phyloP scores from a whole-genome alignment of 1,284 basidiomycete genomes.

The Cerioporus squamosus region DNA sequence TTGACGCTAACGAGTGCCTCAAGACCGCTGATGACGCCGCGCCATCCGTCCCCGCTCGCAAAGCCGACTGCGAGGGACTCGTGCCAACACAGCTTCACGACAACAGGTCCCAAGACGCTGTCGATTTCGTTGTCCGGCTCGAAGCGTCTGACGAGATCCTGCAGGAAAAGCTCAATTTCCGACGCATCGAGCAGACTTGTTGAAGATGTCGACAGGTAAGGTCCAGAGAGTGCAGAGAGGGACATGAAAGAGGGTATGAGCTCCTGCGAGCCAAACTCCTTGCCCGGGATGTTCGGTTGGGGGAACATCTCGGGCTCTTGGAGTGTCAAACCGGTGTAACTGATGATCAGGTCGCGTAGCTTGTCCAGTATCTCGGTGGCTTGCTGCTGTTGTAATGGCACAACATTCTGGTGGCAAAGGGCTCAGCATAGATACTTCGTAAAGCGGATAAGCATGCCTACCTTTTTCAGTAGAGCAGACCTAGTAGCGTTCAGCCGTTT shows the following conservation, averaged over 20 bases:
- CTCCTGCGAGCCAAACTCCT: conserved; percentile 75
- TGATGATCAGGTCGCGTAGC: conserved; percentile 81
- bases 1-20: conserved; percentile 85
- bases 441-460: conserved; percentile 31
- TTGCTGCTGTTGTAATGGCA: conserved; percentile 62
- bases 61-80: conserved; percentile 69
- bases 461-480: conserved; percentile 64
- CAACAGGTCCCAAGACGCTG: conserved; percentile 53
- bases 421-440: not conserved
- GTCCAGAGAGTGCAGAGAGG: conserved; percentile 64
- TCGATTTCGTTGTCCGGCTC: conserved; percentile 50
- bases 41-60: conserved; percentile 79
- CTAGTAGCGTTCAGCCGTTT: conserved; percentile 73
- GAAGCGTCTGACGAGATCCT: conserved; percentile 74
- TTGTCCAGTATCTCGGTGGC: conserved; percentile 73
- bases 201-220: conserved; percentile 52
- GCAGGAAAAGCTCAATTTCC: conserved; percentile 73
- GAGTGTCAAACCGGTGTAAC: conserved; percentile 88
- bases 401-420: conserved; percentile 52
- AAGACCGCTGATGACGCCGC: conserved; percentile 83
- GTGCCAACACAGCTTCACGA: conserved; percentile 63
- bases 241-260: conserved; percentile 79
- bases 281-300: conserved; percentile 77
- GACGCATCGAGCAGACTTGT: conserved; percentile 47
- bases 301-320: conserved; percentile 97